Evolutionary conservation across 805 yeast species (phyloP), one percentile per base, ranked within the genome.

Genomic region (Candida arabinofermentans): DNA sequence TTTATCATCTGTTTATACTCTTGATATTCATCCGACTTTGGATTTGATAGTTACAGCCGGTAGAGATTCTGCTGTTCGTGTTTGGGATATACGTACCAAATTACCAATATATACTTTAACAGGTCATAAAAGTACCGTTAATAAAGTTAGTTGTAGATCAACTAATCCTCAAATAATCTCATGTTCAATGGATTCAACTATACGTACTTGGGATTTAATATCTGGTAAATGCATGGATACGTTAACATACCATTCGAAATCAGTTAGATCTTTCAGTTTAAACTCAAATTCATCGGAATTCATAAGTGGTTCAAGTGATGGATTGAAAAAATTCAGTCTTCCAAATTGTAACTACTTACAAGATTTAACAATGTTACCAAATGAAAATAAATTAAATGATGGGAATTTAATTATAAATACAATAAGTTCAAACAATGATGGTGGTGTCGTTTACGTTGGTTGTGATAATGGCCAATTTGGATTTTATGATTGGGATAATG

Each of bases 31-130:
- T 59, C 98, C 98, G 0, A 86, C 88, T 3, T 64, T 90, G 21
- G 95, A 90, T 52, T 65, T 91, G 7, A 62, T 89, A 12, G 86
- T 84, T 8, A 84, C 95, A 3, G 99, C 89, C 5, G 95, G 97
- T 17, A 68, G 96, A 44, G 99, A 93, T 61, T 73, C 87, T 4
- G 83, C 86, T 0, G 83, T 89, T 0, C 70, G 95, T 40, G 83
- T 89, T 4, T 93, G 99, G 99, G 99, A 93, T 62, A 82, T 93
- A 42, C 72, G 99, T 44, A 77, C 95, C 0, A 70, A 88, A 36
- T 64, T 74, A 2, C 81, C 90, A 13, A 82, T 86, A 1, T 82
- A 83, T 72, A 84, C 84, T 0, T 66, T 93, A 29, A 69, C 81
- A 2, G 98, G 98, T 0, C 99, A 93, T 62, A 74, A 79, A 47